Conservation (phyloP, 2,329 filamentous ascomycete genomes). For the Bipolaris victoriae region DNA sequence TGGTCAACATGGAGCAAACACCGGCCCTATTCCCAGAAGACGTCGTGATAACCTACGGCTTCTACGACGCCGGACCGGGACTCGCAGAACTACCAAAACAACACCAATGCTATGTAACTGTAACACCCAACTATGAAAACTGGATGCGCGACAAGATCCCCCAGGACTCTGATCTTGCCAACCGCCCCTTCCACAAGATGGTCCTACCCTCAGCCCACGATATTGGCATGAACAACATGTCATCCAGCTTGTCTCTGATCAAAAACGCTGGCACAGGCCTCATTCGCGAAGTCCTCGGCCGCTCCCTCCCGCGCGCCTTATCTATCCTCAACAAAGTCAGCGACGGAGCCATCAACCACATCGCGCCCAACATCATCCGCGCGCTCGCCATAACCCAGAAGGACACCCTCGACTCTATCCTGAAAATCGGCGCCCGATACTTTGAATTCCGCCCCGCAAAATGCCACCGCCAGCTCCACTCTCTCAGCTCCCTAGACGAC, state of each 20-base stretch:
- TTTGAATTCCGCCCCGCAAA: conserved; percentile 61
- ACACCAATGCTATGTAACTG: conserved; percentile 55
- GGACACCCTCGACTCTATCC: conserved; percentile 53
- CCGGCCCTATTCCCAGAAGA: conserved; percentile 41
- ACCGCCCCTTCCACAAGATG: conserved; percentile 52
- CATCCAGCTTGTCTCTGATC: conserved; percentile 51
- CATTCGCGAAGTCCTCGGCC: conserved; percentile 41
- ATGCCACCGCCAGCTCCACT: conserved; percentile 52
- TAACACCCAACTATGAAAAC: conserved; percentile 51
- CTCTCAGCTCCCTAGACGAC: conserved; percentile 50
- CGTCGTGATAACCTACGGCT: conserved; percentile 55
- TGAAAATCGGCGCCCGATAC: conserved; percentile 57
- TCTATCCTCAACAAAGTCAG: conserved; percentile 38
- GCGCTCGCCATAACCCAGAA: conserved; percentile 61
- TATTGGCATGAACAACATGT: conserved; percentile 61
- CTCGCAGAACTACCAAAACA: conserved; percentile 51
- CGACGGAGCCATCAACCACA: conserved; percentile 35
- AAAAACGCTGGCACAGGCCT: conserved; percentile 42
- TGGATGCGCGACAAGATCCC: conserved; percentile 57
- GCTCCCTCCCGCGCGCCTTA: conserved; percentile 31
- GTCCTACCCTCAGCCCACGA: conserved; percentile 58
- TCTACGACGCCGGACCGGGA: conserved; percentile 58
- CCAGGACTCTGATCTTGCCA: conserved; percentile 47
- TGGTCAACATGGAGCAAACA: conserved; percentile 42
- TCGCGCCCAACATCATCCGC: conserved; percentile 54